Evolutionary conservation across 371 early-diverging fungal genomes (phyloP), one percentile per base, ranked within the genome.

Genomic region (Capniomyces stellatus): DNA sequence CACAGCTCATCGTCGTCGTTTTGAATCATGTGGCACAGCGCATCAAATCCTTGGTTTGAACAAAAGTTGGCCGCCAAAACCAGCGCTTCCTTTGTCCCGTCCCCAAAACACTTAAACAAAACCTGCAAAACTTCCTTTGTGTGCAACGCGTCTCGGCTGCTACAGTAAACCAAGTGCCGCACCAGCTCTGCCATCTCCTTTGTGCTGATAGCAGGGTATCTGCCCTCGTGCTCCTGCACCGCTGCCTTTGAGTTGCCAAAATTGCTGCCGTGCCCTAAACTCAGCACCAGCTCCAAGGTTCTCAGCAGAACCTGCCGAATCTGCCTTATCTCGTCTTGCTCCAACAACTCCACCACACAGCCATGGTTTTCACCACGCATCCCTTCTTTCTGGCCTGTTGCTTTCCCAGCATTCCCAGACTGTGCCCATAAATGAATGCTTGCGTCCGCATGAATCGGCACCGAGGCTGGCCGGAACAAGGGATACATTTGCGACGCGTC

Each of bases 31-130:
- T 64, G 64, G 30, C 64, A 50, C 21, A 65, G 51, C 22, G 52
- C 48, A 43, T 59, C 57, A 18, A 65, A 25, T 4, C 62, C 57
- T 10, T 31, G 56, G 25, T 23, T 41, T 19, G 51, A 25, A 6
- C 56, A 55, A 41, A 65, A 43, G 40, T 52, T 57, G 3, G 57
- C 51, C 1, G 66, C 58, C 23, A 65, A 52, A 12, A 28, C 35
- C 27, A 29, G 39, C 24, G 66, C 62, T 18, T 54, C 56, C 54
- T 54, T 23, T 6, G 66, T 63, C 15, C 59, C 58, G 21, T 64
- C 66, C 2, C 64, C 58, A 43, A 65, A 46, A 44, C 59, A 60
- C 25, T 58, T 57, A 54, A 65, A 60, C 15, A 65, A 57, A 23
- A 60, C 54, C 41, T 58, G 56, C 39, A 65, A 31, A 10, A 65